These are phyloP conservation scores for Neurospora africana DNA, from an alignment of 495 filamentous ascomycete species.

Conservation along the genomic window DNA sequence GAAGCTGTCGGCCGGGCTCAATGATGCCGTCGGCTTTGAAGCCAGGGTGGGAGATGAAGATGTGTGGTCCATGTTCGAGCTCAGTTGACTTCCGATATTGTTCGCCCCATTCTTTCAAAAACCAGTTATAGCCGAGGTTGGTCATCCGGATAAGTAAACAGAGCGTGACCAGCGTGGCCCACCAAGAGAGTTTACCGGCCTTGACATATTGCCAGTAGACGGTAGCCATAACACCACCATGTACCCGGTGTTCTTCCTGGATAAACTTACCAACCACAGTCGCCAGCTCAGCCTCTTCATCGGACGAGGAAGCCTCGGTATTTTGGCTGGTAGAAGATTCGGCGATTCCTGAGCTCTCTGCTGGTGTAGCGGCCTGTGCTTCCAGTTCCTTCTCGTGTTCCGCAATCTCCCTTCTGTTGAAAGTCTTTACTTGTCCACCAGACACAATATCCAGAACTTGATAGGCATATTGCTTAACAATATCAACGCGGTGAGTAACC, in stretches of 20 bases:
- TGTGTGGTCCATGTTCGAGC: not conserved
- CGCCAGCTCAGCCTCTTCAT: constrained; percentile 26
- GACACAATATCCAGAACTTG: constrained; percentile 57
- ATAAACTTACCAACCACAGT: constrained; percentile 63
- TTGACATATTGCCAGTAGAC: constrained; percentile 80
- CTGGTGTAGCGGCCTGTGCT: constrained; percentile 5
- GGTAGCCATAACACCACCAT: constrained; percentile 60
- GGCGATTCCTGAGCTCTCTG: not conserved
- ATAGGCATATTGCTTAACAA: constrained; percentile 53
- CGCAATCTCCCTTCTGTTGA: constrained; percentile 27
- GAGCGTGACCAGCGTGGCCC: constrained; percentile 48
- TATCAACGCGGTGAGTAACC: constrained; percentile 67
- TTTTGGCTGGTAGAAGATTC: constrained; percentile 2
- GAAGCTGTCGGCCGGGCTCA: constrained; percentile 36
- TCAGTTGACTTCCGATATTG: constrained; percentile 39
- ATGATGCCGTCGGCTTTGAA: constrained; percentile 27
- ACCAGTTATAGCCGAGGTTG: constrained; percentile 59
- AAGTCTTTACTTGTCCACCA: constrained; percentile 38
- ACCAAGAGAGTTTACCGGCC: constrained; percentile 63
- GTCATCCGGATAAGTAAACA: constrained; percentile 50
- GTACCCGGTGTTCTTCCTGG: constrained; percentile 65
- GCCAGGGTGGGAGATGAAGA: not conserved
- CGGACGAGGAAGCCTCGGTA: constrained; percentile 11
- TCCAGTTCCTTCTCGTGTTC: constrained; percentile 16
- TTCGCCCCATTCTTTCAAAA: constrained; percentile 78